Evolutionary conservation across 805 yeast genomes (phyloP).

Genomic region (Wickerhamiella azymoides): DNA sequence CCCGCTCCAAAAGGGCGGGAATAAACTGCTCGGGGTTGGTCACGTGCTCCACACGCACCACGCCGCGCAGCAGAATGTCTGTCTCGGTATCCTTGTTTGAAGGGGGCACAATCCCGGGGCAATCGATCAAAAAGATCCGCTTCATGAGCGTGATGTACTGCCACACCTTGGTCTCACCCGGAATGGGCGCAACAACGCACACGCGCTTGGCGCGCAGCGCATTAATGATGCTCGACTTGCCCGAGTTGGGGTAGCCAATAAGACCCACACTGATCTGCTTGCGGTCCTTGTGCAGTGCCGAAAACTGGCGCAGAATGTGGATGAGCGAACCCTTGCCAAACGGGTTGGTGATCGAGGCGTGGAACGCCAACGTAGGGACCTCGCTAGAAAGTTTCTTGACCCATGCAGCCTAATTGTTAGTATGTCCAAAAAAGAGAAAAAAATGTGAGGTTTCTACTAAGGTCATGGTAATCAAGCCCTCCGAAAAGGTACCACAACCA

Average conservation of each 20-base stretch:
- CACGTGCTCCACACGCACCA: conserved; percentile 96
- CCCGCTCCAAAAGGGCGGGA: conserved; percentile 69
- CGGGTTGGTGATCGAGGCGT: conserved; percentile 92
- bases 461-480: conserved; percentile 35
- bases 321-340: conserved; percentile 95
- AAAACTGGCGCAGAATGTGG: conserved; percentile 84
- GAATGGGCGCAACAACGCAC: conserved; percentile 94
- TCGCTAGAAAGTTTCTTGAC: conserved; percentile 84
- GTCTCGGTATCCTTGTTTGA: conserved; percentile 77
- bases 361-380: conserved; percentile 92
- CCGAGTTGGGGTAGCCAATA: conserved; percentile 97
- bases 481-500: conserved; percentile 36
- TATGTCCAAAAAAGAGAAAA: conserved; percentile 12
- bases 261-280: conserved; percentile 94
- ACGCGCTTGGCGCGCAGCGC: conserved; percentile 90
- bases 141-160: conserved; percentile 96
- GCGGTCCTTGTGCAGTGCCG: conserved; percentile 79
- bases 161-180: conserved; percentile 99
- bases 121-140: conserved; percentile 85
- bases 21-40: conserved; percentile 90
- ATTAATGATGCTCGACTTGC: conserved; percentile 90
- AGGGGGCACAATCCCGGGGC: conserved; percentile 99
- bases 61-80: conserved; percentile 90
- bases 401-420: conserved; percentile 83
- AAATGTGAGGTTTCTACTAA: conserved; percentile 80